phyloP scores from a whole-genome alignment of 176 grass and related monocot species.

The maize (Zea mays) region Zm-B73-REFERENCE-NAM-5.0 NC_050096.1:293676501-293677000 shows the following conservation, averaged over 20 bases:
- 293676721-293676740: not conserved
- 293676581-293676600: slow-evolving; percentile 52
- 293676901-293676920: not conserved
- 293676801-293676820: not conserved
- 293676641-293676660: slow-evolving; percentile 8
- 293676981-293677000: not conserved
- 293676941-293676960: not conserved
- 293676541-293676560: slow-evolving; percentile 84
- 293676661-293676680: not conserved
- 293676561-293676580: slow-evolving; percentile 97
- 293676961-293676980: not conserved
- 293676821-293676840: not conserved
- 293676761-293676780: not conserved
- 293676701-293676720: not conserved
- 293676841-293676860: not conserved
- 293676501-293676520: slow-evolving; percentile 95
- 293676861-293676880: not conserved
- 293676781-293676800: not conserved
- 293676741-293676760: not conserved
- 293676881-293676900: not conserved
- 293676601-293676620: slow-evolving; percentile 5
- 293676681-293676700: not conserved
- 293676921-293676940: not conserved
- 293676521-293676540: slow-evolving; percentile 81
- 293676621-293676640: not conserved